These are phyloP conservation scores for Cercospora canescens DNA, from an alignment of 2,329 filamentous ascomycete genomes.

Conservation along the genomic window DNA sequence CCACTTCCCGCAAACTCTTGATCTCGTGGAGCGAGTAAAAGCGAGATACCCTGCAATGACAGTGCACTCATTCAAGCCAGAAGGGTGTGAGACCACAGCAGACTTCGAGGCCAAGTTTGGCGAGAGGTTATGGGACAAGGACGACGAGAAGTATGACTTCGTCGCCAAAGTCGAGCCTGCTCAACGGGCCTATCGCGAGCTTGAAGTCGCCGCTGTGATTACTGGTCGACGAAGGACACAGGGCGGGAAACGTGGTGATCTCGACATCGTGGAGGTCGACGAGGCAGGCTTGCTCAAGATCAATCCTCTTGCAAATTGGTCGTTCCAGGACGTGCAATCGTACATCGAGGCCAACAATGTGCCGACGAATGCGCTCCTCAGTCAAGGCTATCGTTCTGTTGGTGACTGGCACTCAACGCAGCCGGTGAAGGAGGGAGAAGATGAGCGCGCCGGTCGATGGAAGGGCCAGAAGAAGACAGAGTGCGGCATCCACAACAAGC, in stretches of 20 bases:
- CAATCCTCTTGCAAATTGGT: constrained; percentile 95
- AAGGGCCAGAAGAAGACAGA: constrained; percentile 95
- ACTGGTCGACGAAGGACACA: constrained; percentile 91
- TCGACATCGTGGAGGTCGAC: constrained; percentile 90
- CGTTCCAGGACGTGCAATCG: constrained; percentile 81
- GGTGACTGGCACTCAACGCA: constrained; percentile 97
- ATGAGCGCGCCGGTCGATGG: constrained; percentile 95
- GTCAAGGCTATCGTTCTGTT: constrained; percentile 95
- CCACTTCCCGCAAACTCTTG: constrained; percentile 53
- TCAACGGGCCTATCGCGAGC: constrained; percentile 82
- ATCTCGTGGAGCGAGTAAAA: constrained; percentile 65
- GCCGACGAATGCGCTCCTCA: constrained; percentile 89
- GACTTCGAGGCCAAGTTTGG: constrained; percentile 85
- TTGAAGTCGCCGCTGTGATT: constrained; percentile 85
- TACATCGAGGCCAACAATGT: constrained; percentile 87
- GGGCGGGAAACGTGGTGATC: constrained; percentile 84
- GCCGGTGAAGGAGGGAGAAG: constrained; percentile 86
- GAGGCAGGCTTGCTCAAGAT: constrained; percentile 93
- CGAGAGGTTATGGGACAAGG: constrained; percentile 77
- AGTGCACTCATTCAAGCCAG: constrained; percentile 88
- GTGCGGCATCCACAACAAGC: constrained; percentile 98
- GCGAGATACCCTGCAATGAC: constrained; percentile 74
- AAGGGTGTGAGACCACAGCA: constrained; percentile 67
- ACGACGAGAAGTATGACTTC: constrained; percentile 92
- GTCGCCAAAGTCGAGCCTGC: constrained; percentile 96